Evolutionary conservation across 768 basidiomycete species (phyloP), one percentile per base, ranked within the genome.

Genomic region (Paxillus rubicundulus): DNA sequence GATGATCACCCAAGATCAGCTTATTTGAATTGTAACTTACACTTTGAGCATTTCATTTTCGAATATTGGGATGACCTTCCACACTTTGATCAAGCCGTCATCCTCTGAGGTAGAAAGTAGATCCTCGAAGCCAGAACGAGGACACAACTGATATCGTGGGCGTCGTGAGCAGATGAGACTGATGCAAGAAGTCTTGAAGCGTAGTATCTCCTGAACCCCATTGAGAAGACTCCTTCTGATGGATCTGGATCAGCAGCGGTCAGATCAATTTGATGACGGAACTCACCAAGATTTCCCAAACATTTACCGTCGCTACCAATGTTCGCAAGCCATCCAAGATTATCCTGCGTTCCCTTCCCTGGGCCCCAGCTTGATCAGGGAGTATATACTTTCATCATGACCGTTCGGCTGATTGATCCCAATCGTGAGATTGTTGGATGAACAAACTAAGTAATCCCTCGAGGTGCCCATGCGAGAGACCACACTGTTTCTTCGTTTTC

Each of bases 401-500:
- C 81, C 85, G 32, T 77, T 71, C 1, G 93, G 67, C 18, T 82
- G 74, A 10, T 79, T 68, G 0, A 82, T 82, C 42, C 88, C 79
- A 39, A 98, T 81, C 2, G 87, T 89, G 47, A 79, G 78, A 63
- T 91, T 87, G 60, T 97, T 95, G 3, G 92, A 93, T 1, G 84
- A 86, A n/a, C 88, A 91, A 0, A 92, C 94, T 24, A 99, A 80
- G 64, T 87, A 96, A 49, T 76, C 74, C 2, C 89, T 42, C 78
- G 77, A 0, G 92, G 90, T 5, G 85, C 75, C 77, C 87, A 99
- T 5, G 89, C 81, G 33, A 98, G 63, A 1, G 86, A 80, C 97
- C 97, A 98, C 13, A 99, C 94, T 0, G 97, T 99, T 12, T 87
- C 91, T 0, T 74, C 61, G 62, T 97, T 93, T 9, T 89, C 91